Evolutionary conservation across 495 filamentous ascomycete genomes (phyloP).

Genomic region (Filosporella fistucella): DNA sequence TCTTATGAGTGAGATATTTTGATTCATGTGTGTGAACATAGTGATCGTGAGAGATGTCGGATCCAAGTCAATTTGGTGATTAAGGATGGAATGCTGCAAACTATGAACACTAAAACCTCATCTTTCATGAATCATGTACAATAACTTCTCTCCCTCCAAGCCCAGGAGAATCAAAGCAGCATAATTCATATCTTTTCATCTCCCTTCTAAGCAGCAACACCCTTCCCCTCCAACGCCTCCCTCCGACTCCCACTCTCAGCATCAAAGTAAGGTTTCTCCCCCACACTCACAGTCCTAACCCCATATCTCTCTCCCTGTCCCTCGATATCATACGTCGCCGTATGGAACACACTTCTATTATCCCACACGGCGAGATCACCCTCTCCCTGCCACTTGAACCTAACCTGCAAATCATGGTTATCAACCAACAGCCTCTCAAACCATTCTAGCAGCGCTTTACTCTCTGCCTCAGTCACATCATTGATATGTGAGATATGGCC

Average conservation of each 20-base stretch:
- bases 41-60: no score
- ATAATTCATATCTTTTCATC: no score
- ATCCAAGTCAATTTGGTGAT: slow-evolving; percentile 95
- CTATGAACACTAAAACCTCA: no score
- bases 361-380: slow-evolving; percentile 78
- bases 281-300: slow-evolving; percentile 58
- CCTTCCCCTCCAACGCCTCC: slow-evolving; percentile 43
- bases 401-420: slow-evolving; percentile 78
- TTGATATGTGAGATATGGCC: slow-evolving; percentile 60
- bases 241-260: slow-evolving; percentile 51
- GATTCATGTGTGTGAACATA: no score
- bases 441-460: slow-evolving; percentile 54
- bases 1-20: no score
- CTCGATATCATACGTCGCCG: slow-evolving; percentile 65
- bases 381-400: slow-evolving; percentile 56
- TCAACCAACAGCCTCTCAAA: slow-evolving; percentile 60
- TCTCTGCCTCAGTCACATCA: slow-evolving; percentile 63
- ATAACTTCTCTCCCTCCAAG: no score
- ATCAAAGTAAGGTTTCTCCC: slow-evolving; percentile 68
- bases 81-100: slow-evolving; percentile 66
- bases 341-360: slow-evolving; percentile 66
- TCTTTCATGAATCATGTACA: no score
- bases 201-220: slow-evolving; percentile 1
- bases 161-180: no score
- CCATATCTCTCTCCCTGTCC: slow-evolving; percentile 56